Evolutionary conservation across 805 yeast species (phyloP), one percentile per base, ranked within the genome.

Genomic region (Scheffersomyces ergatensis): DNA sequence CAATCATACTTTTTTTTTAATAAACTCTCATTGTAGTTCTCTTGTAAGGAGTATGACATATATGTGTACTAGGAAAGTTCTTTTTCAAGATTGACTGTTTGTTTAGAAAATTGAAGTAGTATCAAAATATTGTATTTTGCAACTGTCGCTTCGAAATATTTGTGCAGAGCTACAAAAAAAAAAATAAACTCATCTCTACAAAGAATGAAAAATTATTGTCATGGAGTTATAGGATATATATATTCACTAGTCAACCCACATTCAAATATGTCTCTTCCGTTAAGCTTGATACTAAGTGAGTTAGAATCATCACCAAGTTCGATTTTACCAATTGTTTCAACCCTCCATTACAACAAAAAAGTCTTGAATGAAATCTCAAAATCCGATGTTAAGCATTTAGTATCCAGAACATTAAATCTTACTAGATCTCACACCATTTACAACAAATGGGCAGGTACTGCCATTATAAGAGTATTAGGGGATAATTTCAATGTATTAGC

Each of bases 391-490:
- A 69, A 70, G 43, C 83, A 78, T 51, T 58, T 80, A 21, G 67
- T 75, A 25, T 63, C 77, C 9, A 50, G 75, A 32, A 57, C 64
- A 14, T 48, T 62, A 33, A 62, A 60, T 37, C 51, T 67, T 25
- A 45, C 60, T 31, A 49, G 49, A 36, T 54, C 69, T 20, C 54
- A 53, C 42, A 50, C 51, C 15, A 66, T 70, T n/a, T 65, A 59
- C 36, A 58, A 63, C 35, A 68, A 77, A 40, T 82, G 87, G 86
- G 70, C 78, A 46, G 87, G 84, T 5, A 70, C 80, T 26, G 78
- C 77, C 48, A 48, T 80, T 5, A 65, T 73, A 11, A 61, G 66
- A 30, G 78, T 80, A 0, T 54, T 81, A 36, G 60, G 45, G 16
- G 61, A 57, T 42, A 54, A 71, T 40, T 65, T 62, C 34, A 51